phyloP scores from a whole-genome alignment of 1,284 basidiomycete species.

The Pholiota adiposa region DNA sequence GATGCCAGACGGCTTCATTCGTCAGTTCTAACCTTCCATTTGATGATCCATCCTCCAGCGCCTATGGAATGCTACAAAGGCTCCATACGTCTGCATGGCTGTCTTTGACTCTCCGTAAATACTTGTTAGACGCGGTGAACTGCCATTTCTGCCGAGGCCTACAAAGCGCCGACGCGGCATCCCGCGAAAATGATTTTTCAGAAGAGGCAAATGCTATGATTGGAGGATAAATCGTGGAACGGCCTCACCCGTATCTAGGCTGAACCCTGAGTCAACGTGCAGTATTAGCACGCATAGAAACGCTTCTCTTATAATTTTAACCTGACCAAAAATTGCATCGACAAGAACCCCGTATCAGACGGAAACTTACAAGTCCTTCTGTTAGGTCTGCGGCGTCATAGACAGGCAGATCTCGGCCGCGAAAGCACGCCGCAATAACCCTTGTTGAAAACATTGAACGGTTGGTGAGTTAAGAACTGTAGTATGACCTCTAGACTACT shows the following conservation, averaged over 20 bases:
- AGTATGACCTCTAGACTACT: too few relatives aligned
- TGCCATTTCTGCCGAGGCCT: neutral
- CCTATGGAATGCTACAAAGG: neutral
- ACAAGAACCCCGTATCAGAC: conserved; percentile 1
- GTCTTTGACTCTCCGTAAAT: neutral
- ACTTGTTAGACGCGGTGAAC: neutral
- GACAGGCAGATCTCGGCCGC: neutral
- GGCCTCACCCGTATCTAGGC: neutral
- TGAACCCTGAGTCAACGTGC: neutral
- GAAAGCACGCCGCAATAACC: neutral
- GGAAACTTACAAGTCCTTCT: neutral
- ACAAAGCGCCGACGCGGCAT: neutral
- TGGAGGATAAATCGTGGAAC: neutral
- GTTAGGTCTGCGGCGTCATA: neutral
- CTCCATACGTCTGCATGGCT: neutral
- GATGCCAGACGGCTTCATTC: neutral
- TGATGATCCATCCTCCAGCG: neutral
- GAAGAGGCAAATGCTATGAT: neutral
- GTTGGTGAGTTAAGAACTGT: neutral
- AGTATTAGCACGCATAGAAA: neutral
- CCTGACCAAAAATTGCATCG: neutral
- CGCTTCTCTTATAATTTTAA: conserved; percentile 1
- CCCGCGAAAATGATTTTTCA: neutral
- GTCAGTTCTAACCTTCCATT: neutral
- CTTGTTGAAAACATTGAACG: neutral